Evolutionary conservation across 2,329 filamentous ascomycete genomes (phyloP), one percentile per base, ranked within the genome.

Genomic region (Alternaria triticina): DNA sequence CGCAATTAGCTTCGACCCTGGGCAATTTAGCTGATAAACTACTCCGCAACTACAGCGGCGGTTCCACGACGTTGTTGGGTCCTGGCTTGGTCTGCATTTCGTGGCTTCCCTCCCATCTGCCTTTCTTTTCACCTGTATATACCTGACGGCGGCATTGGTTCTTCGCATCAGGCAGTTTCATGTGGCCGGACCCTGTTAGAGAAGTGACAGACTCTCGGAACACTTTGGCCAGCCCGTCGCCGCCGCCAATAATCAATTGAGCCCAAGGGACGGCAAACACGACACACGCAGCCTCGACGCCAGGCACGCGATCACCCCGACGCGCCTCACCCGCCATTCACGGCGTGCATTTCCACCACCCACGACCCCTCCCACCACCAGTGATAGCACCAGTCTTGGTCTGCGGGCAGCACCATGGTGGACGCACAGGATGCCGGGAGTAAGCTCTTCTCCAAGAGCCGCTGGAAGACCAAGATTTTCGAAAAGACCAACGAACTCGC

Each of bases 401-500:
- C 57, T 62, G 61, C 64, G 30, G 61, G 58, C 61, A 65, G 57
- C 64, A 68, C 59, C 58, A 80, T 79, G 76, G 74, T 73, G 65
- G 77, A 79, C 62, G 70, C 72, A 50, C 70, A 72, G 56, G 71
- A 73, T 36, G 59, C 64, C 50, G 68, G 67, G 50, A 73, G 65
- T 63, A 80, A 77, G 77, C 79, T 82, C 66, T 77, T 78, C 70
- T 75, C 74, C 70, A 80, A 80, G 72, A 74, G 69, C 68, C 80
- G 81, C 72, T 87, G 85, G 85, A 81, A 81, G 66, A 82, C 81
- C 60, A 87, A 86, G 74, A 76, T 86, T 55, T 84, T 85, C 68
- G 62, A 62, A 15, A 65, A 65, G 62, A 62, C 59, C 46, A 78
- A 79, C 58, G 76, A 83, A 45, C 79, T 84, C 43, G 57, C 66